Base-by-base conservation (phyloP, 306 rosid genomes). In the Dicorynia guianensis region DNA sequence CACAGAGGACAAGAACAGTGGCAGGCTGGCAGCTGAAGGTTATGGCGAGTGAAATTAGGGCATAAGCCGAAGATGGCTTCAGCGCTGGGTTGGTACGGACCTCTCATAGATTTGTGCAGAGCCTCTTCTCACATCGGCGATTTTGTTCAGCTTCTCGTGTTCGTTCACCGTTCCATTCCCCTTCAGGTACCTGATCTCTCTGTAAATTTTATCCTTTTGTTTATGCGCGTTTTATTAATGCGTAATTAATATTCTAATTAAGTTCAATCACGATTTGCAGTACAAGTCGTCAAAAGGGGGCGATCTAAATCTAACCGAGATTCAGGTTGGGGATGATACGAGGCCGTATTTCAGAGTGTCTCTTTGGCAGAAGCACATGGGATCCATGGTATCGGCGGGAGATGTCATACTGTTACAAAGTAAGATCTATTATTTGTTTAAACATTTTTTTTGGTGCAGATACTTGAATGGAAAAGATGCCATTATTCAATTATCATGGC, bases 21-120 rank as follows among this genome's bases (percentile, higher is more conserved):
- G 57, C 15, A 50, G 14, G 9, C 12, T 46, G 49, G 3, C 13
- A 46, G 50, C 11, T n/a, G 4, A 10, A 10, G 50, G 11, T 11
- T 38, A 38, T 5, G 42, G 42, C 0, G 3, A 44, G 4, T 8
- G 49, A 11, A 36, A 62, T 70, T 59, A 15, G 59, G 65, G 72
- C 39, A 36, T 49, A 12, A 18, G 13, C 52, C 10, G 19, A 34
- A 40, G n/a, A 90, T 80, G 95, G 78, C 69, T 76, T 91, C 93
- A n/a, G 81, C 73, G 0, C 67, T 89, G 55, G 97, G 97, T 56
- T 93, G 98, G 98, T 93, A 79, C 74, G 98, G 97, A 46, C 96
- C 98, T 59, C 93, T 91, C 14, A 84, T 93, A 49, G 94, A 91
- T 55, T 92, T 91, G 61, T 75, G 76, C 30, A 7, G 10, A 34